phyloP scores from a whole-genome alignment of 202 grass and related monocot genomes.

The Setaria italica region DNA sequence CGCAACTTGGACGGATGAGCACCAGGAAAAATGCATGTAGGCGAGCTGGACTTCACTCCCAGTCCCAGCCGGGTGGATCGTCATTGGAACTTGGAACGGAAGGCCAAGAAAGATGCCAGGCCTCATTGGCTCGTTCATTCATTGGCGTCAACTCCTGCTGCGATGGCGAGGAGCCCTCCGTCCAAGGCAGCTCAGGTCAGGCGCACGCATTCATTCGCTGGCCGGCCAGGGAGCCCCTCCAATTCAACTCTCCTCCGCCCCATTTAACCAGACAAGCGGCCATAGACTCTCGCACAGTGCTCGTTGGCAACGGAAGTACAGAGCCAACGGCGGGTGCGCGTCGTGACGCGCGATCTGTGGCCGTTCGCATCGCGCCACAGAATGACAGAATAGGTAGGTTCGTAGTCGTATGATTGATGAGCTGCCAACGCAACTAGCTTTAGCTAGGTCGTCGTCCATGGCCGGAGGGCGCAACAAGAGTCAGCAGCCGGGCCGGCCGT shows the following conservation, averaged over 20 bases:
- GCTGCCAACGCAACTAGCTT: not conserved
- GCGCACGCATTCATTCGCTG: slow-evolving; percentile 23
- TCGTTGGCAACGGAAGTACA: not conserved
- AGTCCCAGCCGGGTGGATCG: not conserved
- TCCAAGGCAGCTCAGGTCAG: not conserved
- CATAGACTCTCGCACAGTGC: slow-evolving; percentile 20
- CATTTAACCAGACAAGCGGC: slow-evolving; percentile 12
- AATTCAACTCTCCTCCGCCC: not conserved
- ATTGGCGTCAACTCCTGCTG: slow-evolving; percentile 40
- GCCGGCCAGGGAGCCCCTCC: not conserved
- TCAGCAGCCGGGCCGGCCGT: not conserved
- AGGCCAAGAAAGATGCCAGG: not conserved
- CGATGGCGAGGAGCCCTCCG: not conserved
- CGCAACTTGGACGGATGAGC: not conserved
- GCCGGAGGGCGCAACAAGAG: not conserved
- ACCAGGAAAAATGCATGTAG: slow-evolving; percentile 19
- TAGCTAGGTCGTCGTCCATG: not conserved
- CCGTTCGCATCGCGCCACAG: not conserved
- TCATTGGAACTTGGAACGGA: slow-evolving; percentile 16
- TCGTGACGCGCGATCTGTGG: not conserved
- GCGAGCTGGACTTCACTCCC: slow-evolving; percentile 40
- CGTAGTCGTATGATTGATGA: not conserved
- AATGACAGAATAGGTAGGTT: not conserved
- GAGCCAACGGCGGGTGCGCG: not conserved
- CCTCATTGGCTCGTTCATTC: not conserved